phyloP scores from a whole-genome alignment of 345 rosid genomes.

The Dipteronia dyeriana region DNA sequence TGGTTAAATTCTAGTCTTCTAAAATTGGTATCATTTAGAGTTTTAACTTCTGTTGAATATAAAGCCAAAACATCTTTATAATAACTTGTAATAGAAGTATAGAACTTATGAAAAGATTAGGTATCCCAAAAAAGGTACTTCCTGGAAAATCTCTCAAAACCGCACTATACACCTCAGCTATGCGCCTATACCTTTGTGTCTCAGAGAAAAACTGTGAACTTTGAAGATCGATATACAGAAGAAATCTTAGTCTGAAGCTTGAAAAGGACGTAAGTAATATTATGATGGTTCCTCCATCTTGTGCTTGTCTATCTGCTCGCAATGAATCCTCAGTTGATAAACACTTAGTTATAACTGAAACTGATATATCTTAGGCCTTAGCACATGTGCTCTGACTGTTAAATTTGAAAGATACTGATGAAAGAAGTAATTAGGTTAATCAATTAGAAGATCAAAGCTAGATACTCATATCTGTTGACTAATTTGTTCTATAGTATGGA shows the following conservation, averaged over 20 bases:
- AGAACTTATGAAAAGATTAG: background rate
- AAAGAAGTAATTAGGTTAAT: background rate
- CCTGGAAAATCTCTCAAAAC: background rate
- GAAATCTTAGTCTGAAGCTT: background rate
- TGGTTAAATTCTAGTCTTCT: background rate
- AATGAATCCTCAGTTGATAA: background rate
- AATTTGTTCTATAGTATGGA: background rate
- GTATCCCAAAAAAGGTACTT: background rate
- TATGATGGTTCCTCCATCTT: background rate
- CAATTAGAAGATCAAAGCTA: background rate
- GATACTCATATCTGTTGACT: background rate
- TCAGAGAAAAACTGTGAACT: background rate
- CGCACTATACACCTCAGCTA: background rate
- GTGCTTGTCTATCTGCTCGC: background rate
- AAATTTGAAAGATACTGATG: background rate
- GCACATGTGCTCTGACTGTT: background rate
- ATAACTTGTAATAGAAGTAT: background rate
- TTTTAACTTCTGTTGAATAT: conserved; percentile 7
- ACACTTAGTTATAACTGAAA: background rate
- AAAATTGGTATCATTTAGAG: background rate
- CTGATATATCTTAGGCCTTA: background rate
- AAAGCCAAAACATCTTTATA: background rate
- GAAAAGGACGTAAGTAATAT: background rate
- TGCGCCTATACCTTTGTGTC: background rate
- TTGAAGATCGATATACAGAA: background rate